A percentile compares a stretch with the other conserved stretches of the same genome.
Conservation (phyloP, 768 basidiomycete genomes). For the Tulasnella sp. region DNA sequence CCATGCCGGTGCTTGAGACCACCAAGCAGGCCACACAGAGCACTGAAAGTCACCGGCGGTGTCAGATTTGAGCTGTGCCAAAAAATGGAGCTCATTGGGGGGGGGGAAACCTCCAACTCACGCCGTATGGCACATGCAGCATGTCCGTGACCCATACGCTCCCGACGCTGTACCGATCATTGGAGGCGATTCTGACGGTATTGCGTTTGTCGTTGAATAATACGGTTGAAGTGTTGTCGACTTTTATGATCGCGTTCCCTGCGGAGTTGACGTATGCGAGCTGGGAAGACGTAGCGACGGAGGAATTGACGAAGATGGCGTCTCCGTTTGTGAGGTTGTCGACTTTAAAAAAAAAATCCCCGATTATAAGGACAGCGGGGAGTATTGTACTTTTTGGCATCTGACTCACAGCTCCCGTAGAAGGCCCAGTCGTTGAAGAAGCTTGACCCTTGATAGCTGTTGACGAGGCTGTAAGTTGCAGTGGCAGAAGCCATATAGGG, state of each 20-base stretch:
- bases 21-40: constrained; percentile 29
- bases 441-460: constrained; percentile 45
- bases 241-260: constrained; percentile 63
- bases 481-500: neutral
- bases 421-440: constrained; percentile 65
- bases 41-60: too few species aligned
- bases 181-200: constrained; percentile 50
- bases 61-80: too few species aligned
- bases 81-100: too few species aligned
- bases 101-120: too few species aligned
- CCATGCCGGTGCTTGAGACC: constrained; percentile 38
- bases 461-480: constrained; percentile 38
- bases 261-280: constrained; percentile 56
- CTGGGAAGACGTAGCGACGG: constrained; percentile 34
- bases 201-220: constrained; percentile 48
- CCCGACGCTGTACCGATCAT: constrained; percentile 46
- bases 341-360: constrained; percentile 28
- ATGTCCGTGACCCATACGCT: constrained; percentile 55
- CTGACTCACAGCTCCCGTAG: constrained; percentile 41
- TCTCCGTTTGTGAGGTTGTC: constrained; percentile 66
- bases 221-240: constrained; percentile 44
- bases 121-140: constrained; percentile 53
- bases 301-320: constrained; percentile 33
- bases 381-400: neutral
- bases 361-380: constrained; percentile 12